phyloP scores from a whole-genome alignment of 306 rosid genomes.

The Cucurbita pepo region DNA sequence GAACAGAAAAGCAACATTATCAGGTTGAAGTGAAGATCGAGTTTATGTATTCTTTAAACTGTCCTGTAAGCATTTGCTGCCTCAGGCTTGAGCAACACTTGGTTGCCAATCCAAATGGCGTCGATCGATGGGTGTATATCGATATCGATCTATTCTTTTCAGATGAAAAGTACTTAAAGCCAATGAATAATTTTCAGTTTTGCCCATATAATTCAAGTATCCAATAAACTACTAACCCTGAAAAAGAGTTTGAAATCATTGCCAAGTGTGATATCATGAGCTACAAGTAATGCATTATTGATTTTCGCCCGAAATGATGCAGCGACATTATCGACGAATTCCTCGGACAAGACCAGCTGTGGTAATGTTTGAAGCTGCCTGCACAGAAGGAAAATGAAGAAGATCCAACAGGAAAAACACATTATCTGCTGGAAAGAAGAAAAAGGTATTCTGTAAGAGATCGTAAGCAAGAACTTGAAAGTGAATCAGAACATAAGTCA shows the following conservation, averaged over 20 bases:
- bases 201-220: background rate
- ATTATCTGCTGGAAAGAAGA: background rate
- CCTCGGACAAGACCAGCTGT: constrained; percentile 81
- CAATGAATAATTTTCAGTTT: background rate
- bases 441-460: background rate
- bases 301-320: constrained; percentile 86
- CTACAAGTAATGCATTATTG: constrained; percentile 65
- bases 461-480: background rate
- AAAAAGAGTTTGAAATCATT: constrained; percentile 76
- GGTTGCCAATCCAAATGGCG: background rate
- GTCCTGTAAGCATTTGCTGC: background rate
- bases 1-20: background rate
- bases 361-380: constrained; percentile 61
- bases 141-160: background rate
- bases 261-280: constrained; percentile 91
- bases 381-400: constrained; percentile 13
- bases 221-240: constrained; percentile 41
- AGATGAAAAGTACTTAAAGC: background rate
- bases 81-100: background rate
- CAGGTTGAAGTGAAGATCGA: background rate
- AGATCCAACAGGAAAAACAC: background rate
- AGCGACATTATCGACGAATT: constrained; percentile 78
- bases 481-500: background rate
- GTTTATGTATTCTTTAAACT: background rate
- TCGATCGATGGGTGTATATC: background rate